These are phyloP conservation scores for Gypsophila paniculata DNA, from an alignment of 179 eudicot species.

Conservation along the genomic window DNA sequence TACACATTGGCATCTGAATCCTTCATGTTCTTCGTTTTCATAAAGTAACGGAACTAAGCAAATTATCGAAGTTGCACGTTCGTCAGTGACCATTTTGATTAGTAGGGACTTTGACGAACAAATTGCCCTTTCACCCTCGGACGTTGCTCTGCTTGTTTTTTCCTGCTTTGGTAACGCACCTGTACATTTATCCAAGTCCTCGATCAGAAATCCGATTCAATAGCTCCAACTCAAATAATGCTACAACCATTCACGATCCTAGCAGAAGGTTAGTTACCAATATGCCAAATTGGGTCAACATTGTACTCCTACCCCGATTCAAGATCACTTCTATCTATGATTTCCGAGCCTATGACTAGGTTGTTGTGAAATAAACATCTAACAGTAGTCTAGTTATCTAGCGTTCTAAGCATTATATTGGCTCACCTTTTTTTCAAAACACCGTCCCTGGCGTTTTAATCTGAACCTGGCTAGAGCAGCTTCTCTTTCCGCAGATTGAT, in stretches of 20 bases:
- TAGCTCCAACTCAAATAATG: too few relatives aligned
- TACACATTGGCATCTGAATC: too few relatives aligned
- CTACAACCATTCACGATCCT: not conserved
- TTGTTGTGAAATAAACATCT: not conserved
- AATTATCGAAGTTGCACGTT: not conserved
- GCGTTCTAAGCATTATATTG: not conserved
- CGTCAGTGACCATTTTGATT: not conserved
- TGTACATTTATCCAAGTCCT: constrained; percentile 10
- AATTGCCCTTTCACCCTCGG: constrained; percentile 37
- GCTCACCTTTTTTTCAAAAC: constrained; percentile 50
- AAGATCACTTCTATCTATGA: too few relatives aligned
- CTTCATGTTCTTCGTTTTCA: not conserved
- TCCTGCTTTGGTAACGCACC: constrained; percentile 38
- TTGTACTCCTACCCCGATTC: too few relatives aligned
- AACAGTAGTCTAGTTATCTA: too few relatives aligned
- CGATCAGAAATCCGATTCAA: not conserved
- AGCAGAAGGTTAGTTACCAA: not conserved
- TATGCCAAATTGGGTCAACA: not conserved
- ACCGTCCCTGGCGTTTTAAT: constrained; percentile 42
- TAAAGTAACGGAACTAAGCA: not conserved
- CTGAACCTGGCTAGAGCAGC: constrained; percentile 51
- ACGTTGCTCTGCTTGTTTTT: constrained; percentile 37
- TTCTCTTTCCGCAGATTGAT: constrained; percentile 40
- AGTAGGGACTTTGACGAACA: constrained; percentile 25
- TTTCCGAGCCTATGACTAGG: not conserved